Evolutionary conservation across 495 filamentous ascomycete genomes (phyloP), one percentile per base, ranked within the genome.

Genomic region (Aspergillus olivimuriae): DNA sequence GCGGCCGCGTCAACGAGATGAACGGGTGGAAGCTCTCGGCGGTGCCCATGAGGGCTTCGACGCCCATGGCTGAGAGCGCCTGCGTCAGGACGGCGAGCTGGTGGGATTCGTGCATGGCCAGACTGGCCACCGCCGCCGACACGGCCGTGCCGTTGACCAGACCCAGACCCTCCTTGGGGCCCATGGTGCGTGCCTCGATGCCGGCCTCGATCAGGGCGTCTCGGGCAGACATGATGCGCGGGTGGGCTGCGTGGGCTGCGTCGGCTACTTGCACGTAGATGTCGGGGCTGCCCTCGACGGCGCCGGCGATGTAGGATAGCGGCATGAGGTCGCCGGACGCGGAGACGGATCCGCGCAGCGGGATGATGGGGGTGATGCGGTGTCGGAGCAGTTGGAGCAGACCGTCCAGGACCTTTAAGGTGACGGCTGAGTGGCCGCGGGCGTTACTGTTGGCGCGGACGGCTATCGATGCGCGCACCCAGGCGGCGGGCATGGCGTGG

Each of bases 131-230:
- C 11, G 74, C 71, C 19, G 70, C 70, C 21, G 74, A 76, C 4
- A 70, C 63, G 4, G 82, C 75, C 1, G 82, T 87, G 7, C 83
- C 83, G 49, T 86, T 87, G 31, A 84, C 65, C 15, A 87, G 52
- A 7, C 72, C 81, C 2, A 86, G 72, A 0, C 66, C 80, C 57
- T 87, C 83, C 44, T 67, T 67, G n/a, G 63, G 55, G 4, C 57
- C 57, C 32, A 67, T 24, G 10, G 50, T 46, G 31, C 35, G 43
- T 11, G 51, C 39, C 2, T 37, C 12, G 39, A 56, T 44, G 43
- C 58, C 40, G 2, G 21, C 34, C 6, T 20, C 28, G 14, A 35
- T 16, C 1, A 65, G 42, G 3, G 58, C 61, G 1, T 55, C 52
- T 12, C 6, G 24, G 10, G 61, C 56, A 14, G 54, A 40, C 41